Percentiles rank a stretch among this genome's conserved stretches.
phyloP scores from a whole-genome alignment of 495 filamentous ascomycete genomes.

The Penicillium argentinense region DNA sequence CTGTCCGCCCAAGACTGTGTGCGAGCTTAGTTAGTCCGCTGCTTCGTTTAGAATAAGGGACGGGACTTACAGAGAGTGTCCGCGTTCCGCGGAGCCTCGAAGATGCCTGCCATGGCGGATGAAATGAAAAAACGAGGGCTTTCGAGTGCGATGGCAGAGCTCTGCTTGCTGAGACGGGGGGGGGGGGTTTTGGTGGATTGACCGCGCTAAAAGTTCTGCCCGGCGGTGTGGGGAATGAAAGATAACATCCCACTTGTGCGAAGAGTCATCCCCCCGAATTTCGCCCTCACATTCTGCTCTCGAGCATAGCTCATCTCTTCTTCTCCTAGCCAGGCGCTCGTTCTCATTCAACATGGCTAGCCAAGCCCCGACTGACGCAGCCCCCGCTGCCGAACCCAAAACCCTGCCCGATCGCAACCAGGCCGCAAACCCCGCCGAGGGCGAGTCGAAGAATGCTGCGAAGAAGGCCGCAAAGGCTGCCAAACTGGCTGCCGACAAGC shows the following conservation, averaged over 20 bases:
- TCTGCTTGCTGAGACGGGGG: constrained; percentile 28
- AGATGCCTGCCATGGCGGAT: constrained; percentile 76
- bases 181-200: constrained; percentile 31
- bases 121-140: constrained; percentile 22
- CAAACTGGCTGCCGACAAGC: constrained; percentile 65
- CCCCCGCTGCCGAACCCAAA: constrained; percentile 31
- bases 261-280: constrained; percentile 23
- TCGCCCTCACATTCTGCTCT: constrained; percentile 17
- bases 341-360: constrained; percentile 36
- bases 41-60: not conserved
- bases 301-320: constrained; percentile 14
- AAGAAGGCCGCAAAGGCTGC: constrained; percentile 71
- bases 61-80: constrained; percentile 72
- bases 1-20: constrained; percentile 79
- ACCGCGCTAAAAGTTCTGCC: constrained; percentile 50
- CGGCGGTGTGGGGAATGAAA: constrained; percentile 35
- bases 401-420: constrained; percentile 43
- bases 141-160: constrained; percentile 35
- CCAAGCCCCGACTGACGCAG: constrained; percentile 33
- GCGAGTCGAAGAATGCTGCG: constrained; percentile 67
- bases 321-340: constrained; percentile 23
- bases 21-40: constrained; percentile 32
- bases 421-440: constrained; percentile 43
- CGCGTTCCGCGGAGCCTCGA: constrained; percentile 81
- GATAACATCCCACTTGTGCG: constrained; percentile 48